Base-by-base conservation (phyloP, 2,329 filamentous ascomycete species). In the Fusarium floridanum region DNA sequence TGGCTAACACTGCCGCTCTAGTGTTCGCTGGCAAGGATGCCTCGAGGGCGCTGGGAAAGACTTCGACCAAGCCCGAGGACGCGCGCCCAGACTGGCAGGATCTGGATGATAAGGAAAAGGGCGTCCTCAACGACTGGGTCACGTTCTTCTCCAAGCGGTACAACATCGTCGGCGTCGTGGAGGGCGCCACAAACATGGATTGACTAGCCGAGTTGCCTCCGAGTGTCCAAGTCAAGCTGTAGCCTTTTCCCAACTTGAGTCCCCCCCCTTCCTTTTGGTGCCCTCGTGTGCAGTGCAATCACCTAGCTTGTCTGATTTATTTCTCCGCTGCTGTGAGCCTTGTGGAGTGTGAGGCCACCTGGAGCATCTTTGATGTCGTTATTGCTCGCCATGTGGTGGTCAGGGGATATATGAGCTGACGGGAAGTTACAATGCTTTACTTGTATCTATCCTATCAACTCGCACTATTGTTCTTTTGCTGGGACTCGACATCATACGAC, bases 81-180 rank as follows among this genome's bases (percentile, higher is more conserved):
- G 96, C 94, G 74, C 86, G 86, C 36, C 86, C 97, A 3, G 93
- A 98, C 61, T 98, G 94, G 93, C 87, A 92, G 67, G 93, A 95
- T 79, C 86, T 99, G 61, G 87, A 88, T 16, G 95, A 97, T 24
- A 95, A 97, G 84, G 92, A 98, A 82, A 94, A 97, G 86, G 91
- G 90, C 29, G 92, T 93, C 4, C 85, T 99, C 71, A 89, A 96
- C 64, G 97, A 99, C 83, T 99, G 97, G 97, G 91, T 93, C 73
- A 97, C 93, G 2, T 99, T 97, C 85, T 99, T 99, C 84, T 94
- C 93, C 76, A 99, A 98, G 87, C 89, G 97, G 67, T 99, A 99
- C 86, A 98, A 98, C 79, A 90, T 98, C 61, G 91, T 97, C 56
- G 95, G 94, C 16, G 82, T 87, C 66, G 90, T 93, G 17, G 85